These are phyloP conservation scores for Hordeum pubiflorum DNA, from an alignment of 202 grass and related monocot genomes.

Conservation along the genomic window DNA sequence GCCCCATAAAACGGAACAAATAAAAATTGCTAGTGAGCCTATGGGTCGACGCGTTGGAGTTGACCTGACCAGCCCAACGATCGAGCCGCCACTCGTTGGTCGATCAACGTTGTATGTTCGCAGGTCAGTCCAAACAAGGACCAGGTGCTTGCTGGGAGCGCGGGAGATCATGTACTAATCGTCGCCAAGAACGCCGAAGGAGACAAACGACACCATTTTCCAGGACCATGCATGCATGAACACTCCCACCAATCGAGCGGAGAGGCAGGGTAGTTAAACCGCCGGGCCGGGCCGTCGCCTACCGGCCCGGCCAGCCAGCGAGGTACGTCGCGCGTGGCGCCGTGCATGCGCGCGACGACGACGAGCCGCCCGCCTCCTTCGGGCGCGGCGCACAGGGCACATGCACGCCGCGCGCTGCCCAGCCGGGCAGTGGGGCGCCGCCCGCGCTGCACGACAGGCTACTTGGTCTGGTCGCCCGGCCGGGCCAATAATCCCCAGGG, in stretches of 20 bases:
- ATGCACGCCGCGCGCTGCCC: neutral
- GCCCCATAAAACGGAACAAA: too few species aligned
- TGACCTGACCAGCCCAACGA: too few species aligned
- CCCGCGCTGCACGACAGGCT: constrained; percentile 3
- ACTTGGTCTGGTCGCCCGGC: neutral
- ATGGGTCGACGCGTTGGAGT: too few species aligned
- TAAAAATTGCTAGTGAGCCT: too few species aligned
- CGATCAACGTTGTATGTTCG: too few species aligned
- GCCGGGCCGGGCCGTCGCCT: neutral
- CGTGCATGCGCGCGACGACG: constrained; percentile 27
- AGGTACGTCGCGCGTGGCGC: constrained; percentile 4
- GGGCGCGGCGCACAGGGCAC: neutral
- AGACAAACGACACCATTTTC: neutral
- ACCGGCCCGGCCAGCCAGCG: neutral
- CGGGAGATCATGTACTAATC: too few species aligned
- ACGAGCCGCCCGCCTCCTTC: neutral
- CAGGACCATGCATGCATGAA: too few species aligned
- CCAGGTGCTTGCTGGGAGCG: neutral
- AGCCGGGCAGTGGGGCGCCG: constrained; percentile 3
- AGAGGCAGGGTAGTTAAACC: too few species aligned
- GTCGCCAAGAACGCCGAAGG: neutral
- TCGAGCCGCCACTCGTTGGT: too few species aligned
- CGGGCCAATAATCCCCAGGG: neutral
- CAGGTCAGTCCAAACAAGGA: neutral
- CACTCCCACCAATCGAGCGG: too few species aligned